These are phyloP conservation scores for Phaeotremella skinneri DNA, from an alignment of 768 basidiomycete genomes.

Conservation along the genomic window DNA sequence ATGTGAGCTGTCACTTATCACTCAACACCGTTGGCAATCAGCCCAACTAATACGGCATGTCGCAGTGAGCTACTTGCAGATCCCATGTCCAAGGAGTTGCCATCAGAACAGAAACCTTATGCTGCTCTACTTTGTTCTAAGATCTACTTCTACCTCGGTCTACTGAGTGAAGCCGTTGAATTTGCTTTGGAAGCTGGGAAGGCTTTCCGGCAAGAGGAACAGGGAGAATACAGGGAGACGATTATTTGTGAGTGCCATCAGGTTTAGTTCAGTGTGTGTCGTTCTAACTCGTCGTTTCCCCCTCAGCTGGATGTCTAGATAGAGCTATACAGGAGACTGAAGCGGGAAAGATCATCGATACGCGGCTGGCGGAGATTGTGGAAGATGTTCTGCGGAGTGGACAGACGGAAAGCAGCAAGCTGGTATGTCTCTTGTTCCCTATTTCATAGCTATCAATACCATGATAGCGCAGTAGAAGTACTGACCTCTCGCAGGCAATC, in stretches of 20 bases:
- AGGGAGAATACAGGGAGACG: constrained; percentile 88
- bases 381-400: constrained; percentile 84
- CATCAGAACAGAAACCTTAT: constrained; percentile 69
- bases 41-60: neutral
- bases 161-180: constrained; percentile 90
- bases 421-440: constrained; percentile 56
- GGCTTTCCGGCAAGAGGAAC: constrained; percentile 67
- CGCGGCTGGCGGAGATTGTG: constrained; percentile 75
- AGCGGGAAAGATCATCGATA: constrained; percentile 67
- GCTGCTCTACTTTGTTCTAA: constrained; percentile 95
- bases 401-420: constrained; percentile 83
- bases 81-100: constrained; percentile 62
- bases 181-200: constrained; percentile 88
- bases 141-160: constrained; percentile 93
- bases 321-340: constrained; percentile 73
- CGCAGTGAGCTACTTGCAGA: constrained; percentile 87
- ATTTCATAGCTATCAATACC: constrained; percentile 22
- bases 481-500: constrained; percentile 64
- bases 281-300: neutral
- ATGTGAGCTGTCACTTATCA: constrained; percentile 62
- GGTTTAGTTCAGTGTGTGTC: neutral
- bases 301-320: constrained; percentile 89
- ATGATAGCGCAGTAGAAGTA: neutral
- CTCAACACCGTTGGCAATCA: neutral
- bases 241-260: constrained; percentile 73